Base-by-base conservation (phyloP, 495 filamentous ascomycete species). In the Neurospora sp. region DNA sequence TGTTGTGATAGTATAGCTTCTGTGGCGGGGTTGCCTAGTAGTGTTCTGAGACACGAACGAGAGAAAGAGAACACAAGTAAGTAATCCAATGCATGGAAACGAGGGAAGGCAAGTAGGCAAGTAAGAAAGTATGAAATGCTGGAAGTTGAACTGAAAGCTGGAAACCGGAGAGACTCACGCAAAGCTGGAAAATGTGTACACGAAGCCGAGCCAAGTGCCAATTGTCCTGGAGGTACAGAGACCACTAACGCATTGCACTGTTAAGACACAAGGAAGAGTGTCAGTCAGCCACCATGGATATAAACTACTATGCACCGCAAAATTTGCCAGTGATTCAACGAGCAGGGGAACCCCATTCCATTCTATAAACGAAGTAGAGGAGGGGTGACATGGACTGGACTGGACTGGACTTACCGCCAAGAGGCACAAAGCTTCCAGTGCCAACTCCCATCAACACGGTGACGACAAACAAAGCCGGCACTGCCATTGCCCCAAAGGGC, bases 371-470 rank as follows among this genome's bases (percentile, higher is more conserved):
- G 46, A 0, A 10, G 18, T 38, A 20, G 12, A 37, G 35, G 40
- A 40, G 14, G 7, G 38, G 40, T 41, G 40, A 37, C 5, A 37
- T 37, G 68, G 3, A 46, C 22, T 38, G 14, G 12, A 44, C n/a
- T 41, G 40, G 27, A n/a, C 35, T 42, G 22, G 10, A 44, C 73
- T 73, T 73, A 78, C 79, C 77, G 27, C 74, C 78, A 39, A 81
- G 74, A 14, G 79, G 76, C 7, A 81, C 78, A 48, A 76, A 76
- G 9, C 76, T 77, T 6, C 79, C 79, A 3, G 77, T 81, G 0
- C 78, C 78, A 12, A 79, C 71, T 16, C 79, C 79, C 74, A 81
- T 76, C 1, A 76, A 61, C 41, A 76, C 69, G 0, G 75, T 72
- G 5, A 79, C 77, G 35, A 73, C 72, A 70, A 74, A 79, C 46